phyloP scores from a whole-genome alignment of 805 yeast genomes.

The Candida methanosorbosa region DNA sequence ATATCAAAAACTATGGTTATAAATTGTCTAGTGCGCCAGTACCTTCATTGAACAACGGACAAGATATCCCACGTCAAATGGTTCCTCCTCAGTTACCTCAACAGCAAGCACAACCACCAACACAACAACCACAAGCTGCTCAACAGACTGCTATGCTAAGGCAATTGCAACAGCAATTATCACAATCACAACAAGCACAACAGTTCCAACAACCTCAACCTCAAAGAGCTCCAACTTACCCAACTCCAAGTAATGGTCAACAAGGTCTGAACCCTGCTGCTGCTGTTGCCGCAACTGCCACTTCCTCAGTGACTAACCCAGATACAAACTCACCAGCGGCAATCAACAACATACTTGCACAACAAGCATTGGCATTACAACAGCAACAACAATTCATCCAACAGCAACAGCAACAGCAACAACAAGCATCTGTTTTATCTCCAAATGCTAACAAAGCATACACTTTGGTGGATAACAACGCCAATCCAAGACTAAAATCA shows the following conservation, averaged over 20 bases:
- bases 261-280: slow-evolving; percentile 16
- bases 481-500: too few species aligned
- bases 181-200: slow-evolving; percentile 1
- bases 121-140: slow-evolving; percentile 3
- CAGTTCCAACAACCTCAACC: slow-evolving; percentile 1
- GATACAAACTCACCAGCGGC: slow-evolving; percentile 6
- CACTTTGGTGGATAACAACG: too few species aligned
- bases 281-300: slow-evolving; percentile 7
- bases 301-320: not conserved
- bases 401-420: slow-evolving; percentile 24
- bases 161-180: slow-evolving; percentile 1
- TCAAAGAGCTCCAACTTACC: not conserved
- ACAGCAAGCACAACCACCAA: too few species aligned
- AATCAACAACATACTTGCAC: slow-evolving; percentile 6
- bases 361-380: slow-evolving; percentile 20
- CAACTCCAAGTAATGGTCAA: too few species aligned
- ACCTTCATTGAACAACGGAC: not conserved
- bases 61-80: not conserved
- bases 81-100: not conserved
- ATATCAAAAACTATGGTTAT: slow-evolving; percentile 21
- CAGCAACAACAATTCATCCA: slow-evolving; percentile 24
- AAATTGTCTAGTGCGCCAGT: too few species aligned
- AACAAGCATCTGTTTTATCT: slow-evolving; percentile 7
- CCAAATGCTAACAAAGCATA: too few species aligned
- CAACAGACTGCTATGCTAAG: slow-evolving; percentile 3